A percentile compares a stretch with the other conserved stretches of the same genome.
Evolutionary conservation across 129 eudicot genomes (phyloP).

Genomic region (Sambucus nigra): DNA sequence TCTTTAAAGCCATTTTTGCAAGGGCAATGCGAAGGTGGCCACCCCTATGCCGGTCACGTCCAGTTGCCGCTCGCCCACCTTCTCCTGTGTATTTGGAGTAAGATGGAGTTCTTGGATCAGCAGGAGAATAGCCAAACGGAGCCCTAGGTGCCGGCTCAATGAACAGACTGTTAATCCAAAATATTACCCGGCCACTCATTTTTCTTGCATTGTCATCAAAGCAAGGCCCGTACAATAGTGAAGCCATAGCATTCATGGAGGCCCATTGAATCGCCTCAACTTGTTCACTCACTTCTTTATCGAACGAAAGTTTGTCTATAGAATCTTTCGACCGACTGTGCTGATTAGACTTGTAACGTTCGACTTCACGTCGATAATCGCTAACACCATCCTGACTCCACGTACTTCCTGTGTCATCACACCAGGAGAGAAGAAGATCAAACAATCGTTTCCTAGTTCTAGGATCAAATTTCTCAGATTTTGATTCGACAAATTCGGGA

Average conservation of each 20-base stretch:
- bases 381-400: conserved; percentile 91
- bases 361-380: conserved; percentile 95
- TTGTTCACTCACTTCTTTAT: conserved; percentile 84
- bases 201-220: conserved; percentile 98
- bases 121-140: conserved; percentile 95
- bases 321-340: conserved; percentile 93
- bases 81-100: conserved; percentile 70
- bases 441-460: conserved; percentile 81
- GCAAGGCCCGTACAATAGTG: conserved; percentile 91
- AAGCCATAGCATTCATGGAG: conserved; percentile 99
- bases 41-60: conserved; percentile 87
- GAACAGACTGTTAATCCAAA: conserved; percentile 94
- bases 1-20: conserved; percentile 92
- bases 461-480: conserved; percentile 88
- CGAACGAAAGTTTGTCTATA: conserved; percentile 78
- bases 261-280: conserved; percentile 99
- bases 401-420: conserved; percentile 78
- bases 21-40: conserved; percentile 89
- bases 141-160: conserved; percentile 95
- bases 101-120: conserved; percentile 99
- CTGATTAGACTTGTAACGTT: conserved; percentile 84
- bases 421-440: conserved; percentile 93
- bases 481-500: conserved; percentile 94
- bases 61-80: conserved; percentile 69
- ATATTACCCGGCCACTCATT: conserved; percentile 96